These are phyloP conservation scores for Serendipita sp. DNA, from an alignment of 768 basidiomycete species.

Conservation along the genomic window DNA sequence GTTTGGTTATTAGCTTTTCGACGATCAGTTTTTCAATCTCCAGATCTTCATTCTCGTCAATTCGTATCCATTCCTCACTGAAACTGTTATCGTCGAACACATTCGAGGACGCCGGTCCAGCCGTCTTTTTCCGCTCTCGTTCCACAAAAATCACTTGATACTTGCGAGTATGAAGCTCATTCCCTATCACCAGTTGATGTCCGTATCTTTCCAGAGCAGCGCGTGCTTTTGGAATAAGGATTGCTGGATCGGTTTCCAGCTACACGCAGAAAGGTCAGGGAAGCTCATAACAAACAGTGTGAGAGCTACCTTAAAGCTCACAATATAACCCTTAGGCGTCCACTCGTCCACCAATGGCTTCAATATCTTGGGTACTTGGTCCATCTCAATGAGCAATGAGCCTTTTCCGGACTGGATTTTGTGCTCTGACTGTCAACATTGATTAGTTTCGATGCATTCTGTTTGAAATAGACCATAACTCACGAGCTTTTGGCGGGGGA, in stretches of 20 bases:
- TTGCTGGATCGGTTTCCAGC: constrained; percentile 78
- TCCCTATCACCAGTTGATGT: constrained; percentile 94
- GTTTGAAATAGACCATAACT: constrained; percentile 16
- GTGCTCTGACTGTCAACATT: constrained; percentile 60
- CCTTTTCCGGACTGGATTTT: constrained; percentile 98
- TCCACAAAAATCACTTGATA: constrained; percentile 77
- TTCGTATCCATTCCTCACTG: constrained; percentile 26
- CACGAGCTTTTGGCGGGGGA: constrained; percentile 82
- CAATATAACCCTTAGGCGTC: constrained; percentile 77
- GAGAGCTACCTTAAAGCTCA: constrained; percentile 79
- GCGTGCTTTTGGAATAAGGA: constrained; percentile 83
- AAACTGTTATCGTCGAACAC: constrained; percentile 39
- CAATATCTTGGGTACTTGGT: constrained; percentile 93
- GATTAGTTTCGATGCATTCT: neutral
- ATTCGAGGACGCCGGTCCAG: constrained; percentile 12
- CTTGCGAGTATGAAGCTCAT: constrained; percentile 84
- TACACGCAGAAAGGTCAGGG: constrained; percentile 18
- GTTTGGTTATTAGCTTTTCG: constrained; percentile 52
- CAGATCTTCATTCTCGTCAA: constrained; percentile 27
- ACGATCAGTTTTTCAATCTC: constrained; percentile 95
- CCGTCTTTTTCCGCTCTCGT: constrained; percentile 12
- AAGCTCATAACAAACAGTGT: neutral
- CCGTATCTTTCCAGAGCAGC: constrained; percentile 84
- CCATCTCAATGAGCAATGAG: constrained; percentile 89
- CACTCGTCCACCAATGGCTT: constrained; percentile 89